Evolutionary conservation across 345 rosid species (phyloP), one percentile per base, ranked within the genome.

Genomic region (Eucalyptus victrix): DNA sequence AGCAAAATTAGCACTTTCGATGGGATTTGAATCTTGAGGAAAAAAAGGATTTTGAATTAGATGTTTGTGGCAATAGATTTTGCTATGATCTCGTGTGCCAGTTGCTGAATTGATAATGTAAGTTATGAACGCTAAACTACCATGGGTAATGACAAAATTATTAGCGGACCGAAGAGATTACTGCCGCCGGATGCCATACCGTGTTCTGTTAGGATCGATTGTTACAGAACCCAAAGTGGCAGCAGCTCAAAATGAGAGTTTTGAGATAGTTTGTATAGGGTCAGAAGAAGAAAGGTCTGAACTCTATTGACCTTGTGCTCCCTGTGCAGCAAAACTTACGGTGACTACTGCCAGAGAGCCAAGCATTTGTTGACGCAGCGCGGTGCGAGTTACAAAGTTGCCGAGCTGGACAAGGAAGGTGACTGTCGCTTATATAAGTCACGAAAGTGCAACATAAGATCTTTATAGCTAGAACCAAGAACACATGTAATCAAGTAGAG

Each of bases 311-410:
- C 45, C 60, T 19, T 21, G 28, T 21, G 45, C 83, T 76, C 11
- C 28, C 45, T 49, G 87, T 87, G 90, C 97, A 96, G 99, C 89
- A 96, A 96, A 93, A 95, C 96, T 65, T 93, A 94, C 65, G 96
- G 97, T 86, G 94, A 94, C 44, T 96, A 92, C 90, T 94, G 96
- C 91, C 89, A 87, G 81, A 94, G 92, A 92, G 96, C 93, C 89
- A 95, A 94, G 94, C 93, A 93, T 93, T 88, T 96, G 89, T 89
- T 96, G 88, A 93, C 94, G 34, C 92, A 94, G 90, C 90, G 92
- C 6, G 94, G 95, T 83, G 94, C 95, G 50, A 88, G 67, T 87
- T 94, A 87, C 92, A 93, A 95, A 80, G 91, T 89, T 44, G 85
- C 93, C 30, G 96, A 96, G 88, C 89, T 95, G 72, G 93, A 96